These are phyloP conservation scores for Colletotrichum lupini DNA, from an alignment of 2,329 filamentous ascomycete genomes.

Conservation along the genomic window DNA sequence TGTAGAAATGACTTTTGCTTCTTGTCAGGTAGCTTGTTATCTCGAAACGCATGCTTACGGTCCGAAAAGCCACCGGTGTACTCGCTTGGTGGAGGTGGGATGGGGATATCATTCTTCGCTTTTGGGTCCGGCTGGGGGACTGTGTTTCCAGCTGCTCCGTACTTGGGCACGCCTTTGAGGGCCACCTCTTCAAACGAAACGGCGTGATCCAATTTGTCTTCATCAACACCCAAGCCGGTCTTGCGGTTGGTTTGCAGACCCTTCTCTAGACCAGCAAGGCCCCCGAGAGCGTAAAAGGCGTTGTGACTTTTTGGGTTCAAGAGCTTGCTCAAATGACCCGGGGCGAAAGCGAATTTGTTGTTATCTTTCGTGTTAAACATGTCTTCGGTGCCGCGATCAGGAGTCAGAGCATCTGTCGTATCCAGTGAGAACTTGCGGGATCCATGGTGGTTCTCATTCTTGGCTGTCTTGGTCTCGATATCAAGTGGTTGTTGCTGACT, in stretches of 20 bases:
- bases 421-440: conserved; percentile 38
- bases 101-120: conserved; percentile 30
- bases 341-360: conserved; percentile 79
- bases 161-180: conserved; percentile 46
- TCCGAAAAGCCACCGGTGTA: conserved; percentile 52
- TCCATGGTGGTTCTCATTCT: conserved; percentile 9
- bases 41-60: conserved; percentile 68
- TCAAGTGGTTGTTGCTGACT: conserved; percentile 12
- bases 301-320: conserved; percentile 82
- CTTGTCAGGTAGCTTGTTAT: conserved; percentile 70
- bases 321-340: conserved; percentile 80
- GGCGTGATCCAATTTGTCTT: conserved; percentile 69
- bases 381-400: conserved; percentile 76
- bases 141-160: conserved; percentile 47
- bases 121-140: conserved; percentile 42
- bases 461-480: conserved; percentile 4
- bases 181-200: conserved; percentile 76
- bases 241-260: conserved; percentile 75
- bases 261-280: conserved; percentile 77
- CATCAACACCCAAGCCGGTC: conserved; percentile 77
- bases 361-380: conserved; percentile 72
- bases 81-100: conserved; percentile 27
- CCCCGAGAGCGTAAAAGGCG: conserved; percentile 81
- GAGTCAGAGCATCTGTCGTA: conserved; percentile 46
- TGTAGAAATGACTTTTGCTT: conserved; percentile 68